Conservation (phyloP, 2,329 filamentous ascomycete genomes). For the Ophiostoma perfectum region DNA sequence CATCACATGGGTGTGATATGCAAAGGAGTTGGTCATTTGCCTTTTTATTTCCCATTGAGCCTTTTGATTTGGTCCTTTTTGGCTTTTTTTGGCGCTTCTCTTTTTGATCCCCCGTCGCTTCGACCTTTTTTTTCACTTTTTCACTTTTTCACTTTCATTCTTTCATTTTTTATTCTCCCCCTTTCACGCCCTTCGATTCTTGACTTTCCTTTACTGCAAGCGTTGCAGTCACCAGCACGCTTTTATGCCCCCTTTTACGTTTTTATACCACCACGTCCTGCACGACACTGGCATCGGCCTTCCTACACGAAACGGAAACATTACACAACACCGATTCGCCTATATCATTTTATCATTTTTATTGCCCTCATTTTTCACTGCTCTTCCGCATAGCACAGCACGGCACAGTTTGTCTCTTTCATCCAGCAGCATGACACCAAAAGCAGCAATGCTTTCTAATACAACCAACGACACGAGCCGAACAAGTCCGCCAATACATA, state of each 20-base stretch:
- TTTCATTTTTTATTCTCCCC: neutral
- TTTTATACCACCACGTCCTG: slow-evolving; percentile 16
- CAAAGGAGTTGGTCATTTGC: slow-evolving; percentile 12
- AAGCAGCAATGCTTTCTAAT: neutral
- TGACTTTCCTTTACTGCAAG: neutral
- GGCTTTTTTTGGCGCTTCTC: neutral
- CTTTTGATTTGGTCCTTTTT: slow-evolving; percentile 9
- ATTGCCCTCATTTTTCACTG: neutral
- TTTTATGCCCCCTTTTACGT: slow-evolving; percentile 8
- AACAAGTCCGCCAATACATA: neutral
- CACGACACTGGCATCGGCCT: slow-evolving; percentile 2
- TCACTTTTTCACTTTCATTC: slow-evolving; percentile 10
- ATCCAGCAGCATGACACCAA: slow-evolving; percentile 2
- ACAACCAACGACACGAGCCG: neutral
- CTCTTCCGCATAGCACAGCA: neutral
- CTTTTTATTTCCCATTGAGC: slow-evolving; percentile 14
- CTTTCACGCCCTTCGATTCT: slow-evolving; percentile 5
- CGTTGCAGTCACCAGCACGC: neutral
- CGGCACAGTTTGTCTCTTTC: neutral
- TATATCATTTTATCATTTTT: neutral
- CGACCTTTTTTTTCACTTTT: slow-evolving; percentile 12
- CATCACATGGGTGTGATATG: slow-evolving; percentile 10
- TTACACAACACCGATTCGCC: neutral
- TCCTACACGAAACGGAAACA: neutral
- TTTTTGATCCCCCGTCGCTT: neutral